Conservation (phyloP, 225 moss, liverwort and hornwort genomes). For the Thuidium tamariscinum region DNA sequence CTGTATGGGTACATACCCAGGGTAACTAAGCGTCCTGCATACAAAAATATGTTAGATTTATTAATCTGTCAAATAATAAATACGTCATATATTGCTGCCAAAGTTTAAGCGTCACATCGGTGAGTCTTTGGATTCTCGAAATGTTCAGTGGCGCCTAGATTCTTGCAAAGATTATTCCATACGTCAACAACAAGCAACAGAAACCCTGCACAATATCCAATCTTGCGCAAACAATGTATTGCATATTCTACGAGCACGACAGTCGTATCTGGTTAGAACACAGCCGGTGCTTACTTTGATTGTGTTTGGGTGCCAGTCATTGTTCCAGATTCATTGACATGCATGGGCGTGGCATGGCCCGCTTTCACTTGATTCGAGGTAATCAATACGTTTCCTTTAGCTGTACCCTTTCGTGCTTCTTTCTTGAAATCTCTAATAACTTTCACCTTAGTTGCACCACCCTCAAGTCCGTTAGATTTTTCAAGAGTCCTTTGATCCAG, state of each 20-base stretch:
- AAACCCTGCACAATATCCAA: not conserved
- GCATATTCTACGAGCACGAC: not conserved
- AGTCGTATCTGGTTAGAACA: not conserved
- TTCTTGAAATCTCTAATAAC: slow-evolving; percentile 43
- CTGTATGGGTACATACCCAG: slow-evolving; percentile 37
- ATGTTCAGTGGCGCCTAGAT: not conserved
- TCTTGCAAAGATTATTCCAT: not conserved
- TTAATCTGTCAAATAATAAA: not conserved
- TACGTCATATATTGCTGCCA: not conserved
- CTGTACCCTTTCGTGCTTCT: slow-evolving; percentile 37
- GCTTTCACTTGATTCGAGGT: slow-evolving; percentile 7
- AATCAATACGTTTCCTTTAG: slow-evolving; percentile 1
- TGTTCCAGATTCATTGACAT: slow-evolving; percentile 1
- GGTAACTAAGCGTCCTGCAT: slow-evolving; percentile 21
- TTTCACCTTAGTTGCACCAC: slow-evolving; percentile 22
- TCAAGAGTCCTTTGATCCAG: slow-evolving; percentile 8
- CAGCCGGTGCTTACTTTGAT: slow-evolving; percentile 15
- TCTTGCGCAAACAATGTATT: not conserved
- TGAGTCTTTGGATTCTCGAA: not conserved
- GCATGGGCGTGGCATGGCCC: not conserved
- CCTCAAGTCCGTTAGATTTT: slow-evolving; percentile 7
- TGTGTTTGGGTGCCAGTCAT: slow-evolving; percentile 1
- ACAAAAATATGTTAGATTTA: not conserved
- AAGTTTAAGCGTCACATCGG: not conserved
- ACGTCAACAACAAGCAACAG: not conserved